Evolutionary conservation across 2,329 filamentous ascomycete genomes (phyloP).

Genomic region (Sordariomycetes sp.): DNA sequence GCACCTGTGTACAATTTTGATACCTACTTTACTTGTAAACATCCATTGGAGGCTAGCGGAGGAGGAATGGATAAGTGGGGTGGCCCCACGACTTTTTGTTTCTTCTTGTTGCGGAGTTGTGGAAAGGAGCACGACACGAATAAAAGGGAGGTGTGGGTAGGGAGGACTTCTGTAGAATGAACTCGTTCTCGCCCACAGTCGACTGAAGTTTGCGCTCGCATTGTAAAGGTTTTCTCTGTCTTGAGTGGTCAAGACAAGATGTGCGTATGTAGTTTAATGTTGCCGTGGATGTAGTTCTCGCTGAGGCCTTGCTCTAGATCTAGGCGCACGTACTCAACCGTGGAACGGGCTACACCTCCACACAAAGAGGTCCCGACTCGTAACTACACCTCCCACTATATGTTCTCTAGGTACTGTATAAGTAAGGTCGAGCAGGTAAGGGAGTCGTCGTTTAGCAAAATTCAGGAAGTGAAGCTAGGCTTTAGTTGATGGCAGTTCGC

Average conservation of each 20-base stretch:
- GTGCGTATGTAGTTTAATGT: no score
- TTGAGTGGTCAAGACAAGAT: not conserved
- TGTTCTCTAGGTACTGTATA: no score
- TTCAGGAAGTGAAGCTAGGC: not conserved
- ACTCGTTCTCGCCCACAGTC: not conserved
- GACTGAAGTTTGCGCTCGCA: not conserved
- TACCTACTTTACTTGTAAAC: not conserved
- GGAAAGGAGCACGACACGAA: not conserved
- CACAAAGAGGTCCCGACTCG: no score
- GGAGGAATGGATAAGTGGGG: not conserved
- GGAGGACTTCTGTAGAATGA: not conserved
- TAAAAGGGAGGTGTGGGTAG: not conserved
- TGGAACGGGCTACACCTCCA: no score
- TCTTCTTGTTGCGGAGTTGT: not conserved
- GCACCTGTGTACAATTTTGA: constrained; percentile 3
- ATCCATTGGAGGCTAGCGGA: not conserved
- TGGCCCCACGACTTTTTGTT: not conserved
- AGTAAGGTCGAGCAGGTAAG: no score
- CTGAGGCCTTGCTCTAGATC: no score
- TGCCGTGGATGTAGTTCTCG: no score
- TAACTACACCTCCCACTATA: no score
- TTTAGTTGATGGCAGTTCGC: not conserved
- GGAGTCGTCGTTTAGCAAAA: no score
- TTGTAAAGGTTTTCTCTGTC: not conserved
- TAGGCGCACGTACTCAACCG: no score